Evolutionary conservation across 495 filamentous ascomycete genomes (phyloP), one percentile per base, ranked within the genome.

Genomic region (Tetracladium marchalianum): DNA sequence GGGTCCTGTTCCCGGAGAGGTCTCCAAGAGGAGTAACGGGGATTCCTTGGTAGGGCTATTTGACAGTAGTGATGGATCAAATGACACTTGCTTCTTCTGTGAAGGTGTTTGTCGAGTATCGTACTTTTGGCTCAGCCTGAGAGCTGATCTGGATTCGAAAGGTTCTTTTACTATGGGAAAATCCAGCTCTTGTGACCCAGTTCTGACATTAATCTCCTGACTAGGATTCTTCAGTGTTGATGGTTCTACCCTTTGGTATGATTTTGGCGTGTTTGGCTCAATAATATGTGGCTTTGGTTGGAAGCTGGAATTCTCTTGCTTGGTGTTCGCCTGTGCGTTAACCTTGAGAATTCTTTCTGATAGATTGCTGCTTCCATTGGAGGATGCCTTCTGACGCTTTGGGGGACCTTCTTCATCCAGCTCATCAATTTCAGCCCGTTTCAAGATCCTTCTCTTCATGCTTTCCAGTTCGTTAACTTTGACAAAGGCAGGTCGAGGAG

Each of bases 81-180:
- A 72, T 9, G 62, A 55, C 15, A 67, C 60, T n/a, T 63, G 57
- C 36, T 69, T 72, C 47, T 55, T 63, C 11, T 62, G 43, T 11
- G 11, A 65, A 60, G 35, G 68, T 71, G 33, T 65, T 64, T 31
- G 19, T 22, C 41, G 46, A 18, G 55, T 44, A 13, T 15, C 32
- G 27, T 66, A 76, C 22, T 68, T 69, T 60, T 93, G 86, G 58
- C 83, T 90, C 40, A 88, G 73, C 45, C 82, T 73, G 32, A 78
- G 47, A 6, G 71, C 64, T 1, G 84, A 87, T 48, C 69, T 71
- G 19, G 75, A 72, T 49, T 85, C 76, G 49, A 81, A 75, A 0
- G 82, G 75, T 49, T 92, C 76, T 62, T 95, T 95, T 12, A 93
- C 85, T 9, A 90, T 77, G 1, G 84, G 75, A 53, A 87, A 94